Base-by-base conservation (phyloP, 129 eudicot species). In the Solidago caesia region DNA sequence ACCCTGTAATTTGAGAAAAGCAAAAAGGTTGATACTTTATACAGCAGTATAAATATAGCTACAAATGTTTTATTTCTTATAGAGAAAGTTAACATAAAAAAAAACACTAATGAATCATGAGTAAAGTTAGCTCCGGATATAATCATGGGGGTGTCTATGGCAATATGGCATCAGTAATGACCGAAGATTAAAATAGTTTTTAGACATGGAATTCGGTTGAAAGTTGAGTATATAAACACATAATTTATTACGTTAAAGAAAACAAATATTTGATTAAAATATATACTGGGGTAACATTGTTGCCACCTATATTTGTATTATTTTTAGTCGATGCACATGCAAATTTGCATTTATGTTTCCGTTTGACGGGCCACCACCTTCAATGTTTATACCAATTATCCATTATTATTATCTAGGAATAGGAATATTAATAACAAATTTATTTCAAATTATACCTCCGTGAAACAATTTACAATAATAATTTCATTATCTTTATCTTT, bases 301-400 rank as follows among this genome's bases (percentile, higher is more conserved):
- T 44, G 83, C 53, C 70, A 79, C 75, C 79, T 73, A 65, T 58
- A 46, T 79, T 12, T 67, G 74, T 79, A 73, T 58, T 72, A 29
- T 57, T 67, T 78, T 45, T 46, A 57, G 39, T 79, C 64, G 13
- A 45, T 5, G 45, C 83, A 79, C 83, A 79, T 79, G 83, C 70
- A 79, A 0, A 5, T 47, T 68, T 66, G 75, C 58, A 46, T 73
- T 73, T 44, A 79, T 79, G 78, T 67, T 55, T 73, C 82, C 73
- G 58, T 72, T 67, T 67, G 56, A 71, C 8, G 83, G 79, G 57
- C 75, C 74, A 64, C 14, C 1, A 11, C 42, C 70, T 13, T 72
- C 74, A 77, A 79, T 56, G 67, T 64, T 66, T 66, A 43, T 79
- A 73, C 73, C 67, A 73, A 79, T 79, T 65, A 72, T 55, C 7